Evolutionary conservation across 176 grass and related monocot genomes (phyloP).

Genomic region (Aegilops umbellulata): DNA sequence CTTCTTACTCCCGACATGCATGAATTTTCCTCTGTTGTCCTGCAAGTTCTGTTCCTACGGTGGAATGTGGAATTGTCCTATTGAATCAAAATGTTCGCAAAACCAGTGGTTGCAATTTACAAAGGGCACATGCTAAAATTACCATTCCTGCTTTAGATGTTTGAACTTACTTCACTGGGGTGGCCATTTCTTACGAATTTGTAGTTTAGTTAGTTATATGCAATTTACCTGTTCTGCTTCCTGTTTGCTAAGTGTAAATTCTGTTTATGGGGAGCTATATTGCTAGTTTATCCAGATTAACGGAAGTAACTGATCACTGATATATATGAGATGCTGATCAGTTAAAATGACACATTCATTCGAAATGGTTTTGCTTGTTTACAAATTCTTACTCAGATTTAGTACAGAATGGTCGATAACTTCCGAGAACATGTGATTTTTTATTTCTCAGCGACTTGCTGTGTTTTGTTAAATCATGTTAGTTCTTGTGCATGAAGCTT

Average conservation of each 20-base stretch:
- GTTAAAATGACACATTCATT: too few relatives aligned
- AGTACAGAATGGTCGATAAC: too few relatives aligned
- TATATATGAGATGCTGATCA: not conserved
- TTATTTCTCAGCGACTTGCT: not conserved
- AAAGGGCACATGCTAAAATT: not conserved
- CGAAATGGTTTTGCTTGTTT: too few relatives aligned
- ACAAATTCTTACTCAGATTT: too few relatives aligned
- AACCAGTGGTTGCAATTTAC: not conserved
- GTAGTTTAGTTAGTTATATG: not conserved
- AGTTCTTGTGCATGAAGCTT: conserved; percentile 12
- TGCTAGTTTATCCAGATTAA: conserved; percentile 1
- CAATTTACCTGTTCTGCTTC: not conserved
- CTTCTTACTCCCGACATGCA: not conserved
- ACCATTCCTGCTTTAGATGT: not conserved
- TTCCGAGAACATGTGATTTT: too few relatives aligned
- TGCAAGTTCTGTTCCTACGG: not conserved
- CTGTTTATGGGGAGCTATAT: not conserved
- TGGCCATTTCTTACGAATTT: not conserved
- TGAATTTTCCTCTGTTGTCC: not conserved
- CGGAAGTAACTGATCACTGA: not conserved
- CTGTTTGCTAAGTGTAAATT: not conserved
- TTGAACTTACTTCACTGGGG: not conserved
- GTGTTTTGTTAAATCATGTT: not conserved
- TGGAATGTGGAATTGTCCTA: not conserved
- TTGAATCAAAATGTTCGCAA: not conserved